phyloP scores from a whole-genome alignment of 192 early-diverging fungal species.

The Rhizophlyctis rosea region DNA sequence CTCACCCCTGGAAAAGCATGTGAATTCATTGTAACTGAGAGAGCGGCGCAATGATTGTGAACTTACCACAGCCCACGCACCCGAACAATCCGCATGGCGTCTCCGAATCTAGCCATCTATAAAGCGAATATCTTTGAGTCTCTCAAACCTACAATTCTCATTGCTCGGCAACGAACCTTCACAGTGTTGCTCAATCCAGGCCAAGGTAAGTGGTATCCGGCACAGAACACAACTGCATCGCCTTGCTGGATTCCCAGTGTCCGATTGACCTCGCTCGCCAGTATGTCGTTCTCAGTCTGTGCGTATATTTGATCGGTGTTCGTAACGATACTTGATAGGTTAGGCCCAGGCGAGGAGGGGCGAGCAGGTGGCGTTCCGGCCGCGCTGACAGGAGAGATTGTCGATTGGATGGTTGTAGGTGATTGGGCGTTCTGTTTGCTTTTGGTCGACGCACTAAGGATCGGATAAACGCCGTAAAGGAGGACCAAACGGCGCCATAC shows the following conservation, averaged over 20 bases:
- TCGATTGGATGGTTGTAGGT: not conserved
- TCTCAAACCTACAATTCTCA: not conserved
- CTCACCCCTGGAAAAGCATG: no score
- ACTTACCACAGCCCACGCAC: not conserved
- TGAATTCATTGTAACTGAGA: no score
- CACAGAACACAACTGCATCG: constrained; percentile 47
- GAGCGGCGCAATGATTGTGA: no score
- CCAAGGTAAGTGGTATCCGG: constrained; percentile 40
- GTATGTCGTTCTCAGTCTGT: constrained; percentile 42
- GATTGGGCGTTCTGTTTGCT: constrained; percentile 1
- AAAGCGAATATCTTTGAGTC: no score
- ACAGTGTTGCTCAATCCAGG: constrained; percentile 48
- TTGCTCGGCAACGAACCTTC: no score
- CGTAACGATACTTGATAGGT: constrained; percentile 10
- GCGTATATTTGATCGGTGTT: constrained; percentile 52
- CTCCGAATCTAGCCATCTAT: constrained; percentile 43
- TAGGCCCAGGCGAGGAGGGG: not conserved
- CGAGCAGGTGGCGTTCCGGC: not conserved
- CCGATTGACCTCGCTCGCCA: constrained; percentile 6
- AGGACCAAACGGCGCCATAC: constrained; percentile 41
- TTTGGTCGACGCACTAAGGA: constrained; percentile 31
- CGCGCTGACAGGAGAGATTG: not conserved
- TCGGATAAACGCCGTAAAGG: constrained; percentile 40
- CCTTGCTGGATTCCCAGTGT: constrained; percentile 26
- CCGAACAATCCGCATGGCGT: constrained; percentile 13